A percentile compares a stretch with the other conserved stretches of the same genome.
These are phyloP conservation scores for Xylariaceae sp. DNA, from an alignment of 2,329 filamentous ascomycete species.

Conservation along the genomic window DNA sequence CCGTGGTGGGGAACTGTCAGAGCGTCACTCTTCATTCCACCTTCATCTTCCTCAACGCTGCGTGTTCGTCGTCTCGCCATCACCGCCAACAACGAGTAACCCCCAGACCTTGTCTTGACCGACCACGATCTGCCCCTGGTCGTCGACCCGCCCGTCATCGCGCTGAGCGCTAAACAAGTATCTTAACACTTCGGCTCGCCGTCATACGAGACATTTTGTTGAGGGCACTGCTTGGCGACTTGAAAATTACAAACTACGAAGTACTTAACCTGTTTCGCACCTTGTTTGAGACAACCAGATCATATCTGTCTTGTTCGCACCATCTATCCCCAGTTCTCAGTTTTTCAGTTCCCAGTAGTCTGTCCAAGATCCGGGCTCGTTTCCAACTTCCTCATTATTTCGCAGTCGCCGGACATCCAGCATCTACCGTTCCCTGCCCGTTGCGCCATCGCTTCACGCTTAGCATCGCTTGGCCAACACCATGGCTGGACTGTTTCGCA, in stretches of 20 bases:
- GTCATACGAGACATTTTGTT: slow-evolving; percentile 43
- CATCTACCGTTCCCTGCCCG: not conserved
- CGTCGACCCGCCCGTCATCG: slow-evolving; percentile 26
- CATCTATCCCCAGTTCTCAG: slow-evolving; percentile 15
- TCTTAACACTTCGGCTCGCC: slow-evolving; percentile 23
- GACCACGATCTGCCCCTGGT: slow-evolving; percentile 27
- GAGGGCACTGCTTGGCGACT: slow-evolving; percentile 27
- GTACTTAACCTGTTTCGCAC: slow-evolving; percentile 31
- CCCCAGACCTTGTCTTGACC: slow-evolving; percentile 29
- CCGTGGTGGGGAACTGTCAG: slow-evolving; percentile 36
- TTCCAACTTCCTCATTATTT: slow-evolving; percentile 25
- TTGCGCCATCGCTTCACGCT: slow-evolving; percentile 5
- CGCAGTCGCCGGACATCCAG: slow-evolving; percentile 2
- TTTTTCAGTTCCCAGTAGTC: slow-evolving; percentile 9
- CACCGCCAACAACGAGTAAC: slow-evolving; percentile 28
- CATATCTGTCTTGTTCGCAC: slow-evolving; percentile 24
- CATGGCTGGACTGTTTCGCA: slow-evolving; percentile 90
- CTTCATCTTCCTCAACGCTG: slow-evolving; percentile 20
- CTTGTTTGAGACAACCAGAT: slow-evolving; percentile 32
- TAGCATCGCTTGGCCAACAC: slow-evolving; percentile 27
- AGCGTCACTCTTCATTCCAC: slow-evolving; percentile 35
- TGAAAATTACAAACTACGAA: slow-evolving; percentile 31
- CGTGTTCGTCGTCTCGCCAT: slow-evolving; percentile 18
- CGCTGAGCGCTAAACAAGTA: slow-evolving; percentile 31
- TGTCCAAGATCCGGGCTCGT: slow-evolving; percentile 19